These are phyloP conservation scores for Nasturtium officinale DNA, from an alignment of 345 rosid species.

Conservation along the genomic window DNA sequence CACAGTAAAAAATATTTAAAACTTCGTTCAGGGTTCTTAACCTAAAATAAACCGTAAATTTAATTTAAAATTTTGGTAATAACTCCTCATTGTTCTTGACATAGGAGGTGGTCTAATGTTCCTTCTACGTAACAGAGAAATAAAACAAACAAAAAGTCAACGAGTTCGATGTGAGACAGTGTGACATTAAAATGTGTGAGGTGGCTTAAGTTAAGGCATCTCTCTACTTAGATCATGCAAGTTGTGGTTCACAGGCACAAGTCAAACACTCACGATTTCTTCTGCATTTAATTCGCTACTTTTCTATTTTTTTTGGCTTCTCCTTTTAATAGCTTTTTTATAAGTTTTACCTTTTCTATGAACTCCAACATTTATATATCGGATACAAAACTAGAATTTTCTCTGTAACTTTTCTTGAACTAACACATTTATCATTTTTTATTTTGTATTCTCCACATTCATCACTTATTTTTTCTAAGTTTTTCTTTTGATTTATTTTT, in stretches of 20 bases:
- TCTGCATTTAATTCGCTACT: constrained; percentile 22
- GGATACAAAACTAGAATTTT: neutral
- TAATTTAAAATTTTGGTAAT: too few relatives aligned
- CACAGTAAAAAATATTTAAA: too few relatives aligned
- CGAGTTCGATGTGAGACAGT: constrained; percentile 10
- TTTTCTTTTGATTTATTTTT: too few relatives aligned
- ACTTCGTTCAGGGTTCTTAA: too few relatives aligned
- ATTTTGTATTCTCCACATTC: neutral
- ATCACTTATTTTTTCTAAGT: neutral
- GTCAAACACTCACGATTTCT: constrained; percentile 34
- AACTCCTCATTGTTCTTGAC: too few relatives aligned
- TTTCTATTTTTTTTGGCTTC: neutral
- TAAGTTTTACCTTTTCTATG: neutral
- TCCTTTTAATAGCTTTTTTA: neutral
- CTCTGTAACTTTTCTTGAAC: neutral
- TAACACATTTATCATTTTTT: neutral
- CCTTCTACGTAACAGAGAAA: neutral
- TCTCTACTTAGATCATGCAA: constrained; percentile 13
- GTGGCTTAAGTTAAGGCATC: neutral
- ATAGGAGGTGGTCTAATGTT: neutral
- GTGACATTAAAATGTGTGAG: constrained; percentile 4
- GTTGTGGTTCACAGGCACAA: constrained; percentile 23
- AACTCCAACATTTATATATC: neutral
- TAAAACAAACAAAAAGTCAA: constrained; percentile 4
- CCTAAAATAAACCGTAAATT: too few relatives aligned